Evolutionary conservation across 2,329 filamentous ascomycete species (phyloP).

Genomic region (Rhynchosporium secalis): DNA sequence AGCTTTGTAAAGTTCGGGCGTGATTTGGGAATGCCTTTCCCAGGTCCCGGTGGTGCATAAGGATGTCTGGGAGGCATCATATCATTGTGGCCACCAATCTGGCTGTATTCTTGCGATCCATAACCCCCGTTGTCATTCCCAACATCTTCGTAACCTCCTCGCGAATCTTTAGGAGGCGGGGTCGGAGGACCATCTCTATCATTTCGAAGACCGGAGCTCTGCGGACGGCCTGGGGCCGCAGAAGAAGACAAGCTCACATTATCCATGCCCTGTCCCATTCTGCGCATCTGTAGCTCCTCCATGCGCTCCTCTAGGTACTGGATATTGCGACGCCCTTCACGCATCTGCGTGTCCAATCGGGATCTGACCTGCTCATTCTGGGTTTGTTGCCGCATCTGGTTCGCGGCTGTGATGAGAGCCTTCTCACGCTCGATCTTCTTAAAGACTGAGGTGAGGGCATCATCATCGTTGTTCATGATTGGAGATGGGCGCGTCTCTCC

Average conservation of each 20-base stretch:
- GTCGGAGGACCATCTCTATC: conserved; percentile 53
- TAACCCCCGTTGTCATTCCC: conserved; percentile 62
- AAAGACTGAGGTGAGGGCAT: conserved; percentile 75
- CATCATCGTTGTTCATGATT: conserved; percentile 61
- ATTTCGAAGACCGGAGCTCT: conserved; percentile 48
- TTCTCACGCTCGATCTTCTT: conserved; percentile 98
- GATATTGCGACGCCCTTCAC: conserved; percentile 89
- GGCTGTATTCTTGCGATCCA: conserved; percentile 55
- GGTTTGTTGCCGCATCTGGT: conserved; percentile 92
- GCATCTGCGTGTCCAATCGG: conserved; percentile 88
- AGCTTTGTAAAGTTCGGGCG: conserved; percentile 94
- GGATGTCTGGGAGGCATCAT: conserved; percentile 81
- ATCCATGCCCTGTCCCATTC: conserved; percentile 66
- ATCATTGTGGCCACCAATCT: conserved; percentile 65
- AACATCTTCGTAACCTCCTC: conserved; percentile 47
- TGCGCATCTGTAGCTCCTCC: conserved; percentile 81
- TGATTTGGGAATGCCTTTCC: conserved; percentile 66
- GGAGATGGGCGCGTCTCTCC: conserved; percentile 31
- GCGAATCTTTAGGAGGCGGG: conserved; percentile 73
- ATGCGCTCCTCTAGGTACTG: conserved; percentile 94
- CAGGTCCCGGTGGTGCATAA: conserved; percentile 71
- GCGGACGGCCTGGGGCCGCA: conserved; percentile 44
- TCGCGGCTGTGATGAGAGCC: conserved; percentile 89
- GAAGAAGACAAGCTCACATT: conserved; percentile 60
- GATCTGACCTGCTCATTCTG: conserved; percentile 90